phyloP scores from a whole-genome alignment of 78 protist species.

The Pigoraptor vietnamica region DNA sequence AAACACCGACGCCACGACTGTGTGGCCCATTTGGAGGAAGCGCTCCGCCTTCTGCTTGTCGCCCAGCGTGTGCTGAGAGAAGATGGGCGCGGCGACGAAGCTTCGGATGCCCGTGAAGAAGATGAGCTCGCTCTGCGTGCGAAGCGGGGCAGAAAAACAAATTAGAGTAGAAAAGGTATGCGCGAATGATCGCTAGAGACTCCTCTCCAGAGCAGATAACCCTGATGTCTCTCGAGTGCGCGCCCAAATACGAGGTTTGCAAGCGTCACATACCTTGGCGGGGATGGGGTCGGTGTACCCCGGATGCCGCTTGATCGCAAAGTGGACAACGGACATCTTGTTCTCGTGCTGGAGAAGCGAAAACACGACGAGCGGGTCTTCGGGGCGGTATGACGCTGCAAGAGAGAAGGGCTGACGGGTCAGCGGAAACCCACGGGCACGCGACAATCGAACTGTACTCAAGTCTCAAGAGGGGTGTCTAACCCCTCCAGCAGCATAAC shows the following conservation, averaged over 20 bases:
- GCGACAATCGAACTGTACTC: no score
- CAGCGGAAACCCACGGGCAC: no score
- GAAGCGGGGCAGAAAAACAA: background rate
- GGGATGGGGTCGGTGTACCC: slow-evolving; percentile 48
- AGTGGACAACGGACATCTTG: slow-evolving; percentile 81
- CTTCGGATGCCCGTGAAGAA: slow-evolving; percentile 62
- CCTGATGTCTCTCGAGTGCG: no score
- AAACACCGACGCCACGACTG: slow-evolving; percentile 62
- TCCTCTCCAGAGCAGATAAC: no score
- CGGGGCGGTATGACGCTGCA: no score
- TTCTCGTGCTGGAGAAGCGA: slow-evolving; percentile 84
- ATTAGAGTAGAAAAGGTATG: no score
- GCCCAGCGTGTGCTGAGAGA: slow-evolving; percentile 45
- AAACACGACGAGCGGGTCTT: slow-evolving; percentile 27
- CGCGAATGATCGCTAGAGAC: no score
- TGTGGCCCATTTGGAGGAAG: slow-evolving; percentile 57
- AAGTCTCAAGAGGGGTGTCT: no score
- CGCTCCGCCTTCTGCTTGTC: slow-evolving; percentile 71
- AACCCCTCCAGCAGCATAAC: no score
- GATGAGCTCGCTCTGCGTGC: slow-evolving; percentile 22
- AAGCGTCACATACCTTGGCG: slow-evolving; percentile 53
- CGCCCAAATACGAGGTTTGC: no score
- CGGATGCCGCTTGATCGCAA: slow-evolving; percentile 44
- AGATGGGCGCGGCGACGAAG: slow-evolving; percentile 58
- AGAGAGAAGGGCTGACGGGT: background rate